Conservation (phyloP, 1,284 basidiomycete species). For the Moniliella sp. region DNA sequence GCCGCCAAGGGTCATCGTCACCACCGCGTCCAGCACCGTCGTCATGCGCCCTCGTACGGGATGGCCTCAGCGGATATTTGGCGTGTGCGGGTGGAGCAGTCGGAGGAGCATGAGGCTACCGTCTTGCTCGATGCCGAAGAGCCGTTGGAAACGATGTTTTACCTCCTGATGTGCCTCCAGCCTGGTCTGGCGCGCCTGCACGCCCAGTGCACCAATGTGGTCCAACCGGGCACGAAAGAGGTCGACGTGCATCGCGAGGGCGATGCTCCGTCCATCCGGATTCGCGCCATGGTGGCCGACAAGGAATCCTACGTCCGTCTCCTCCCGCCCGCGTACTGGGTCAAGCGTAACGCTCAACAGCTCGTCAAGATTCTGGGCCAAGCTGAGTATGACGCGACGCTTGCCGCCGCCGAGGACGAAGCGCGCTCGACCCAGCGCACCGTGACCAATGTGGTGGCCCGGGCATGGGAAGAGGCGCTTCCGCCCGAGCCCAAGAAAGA, state of each 20-base stretch:
- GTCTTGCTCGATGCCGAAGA: slow-evolving; percentile 21
- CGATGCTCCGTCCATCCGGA: slow-evolving; percentile 17
- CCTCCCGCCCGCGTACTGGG: slow-evolving; percentile 22
- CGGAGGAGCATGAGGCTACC: slow-evolving; percentile 12
- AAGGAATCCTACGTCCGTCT: slow-evolving; percentile 18
- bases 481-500: background rate
- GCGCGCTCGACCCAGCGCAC: slow-evolving; percentile 11
- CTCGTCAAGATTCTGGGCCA: slow-evolving; percentile 19
- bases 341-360: slow-evolving; percentile 22
- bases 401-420: slow-evolving; percentile 12
- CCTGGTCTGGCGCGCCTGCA: slow-evolving; percentile 19
- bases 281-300: slow-evolving; percentile 19
- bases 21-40: too few species aligned
- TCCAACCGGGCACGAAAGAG: slow-evolving; percentile 23
- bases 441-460: slow-evolving; percentile 21
- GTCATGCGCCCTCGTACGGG: too few species aligned
- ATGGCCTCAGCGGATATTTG: too few species aligned
- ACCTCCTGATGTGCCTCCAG: slow-evolving; percentile 22
- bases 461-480: slow-evolving; percentile 22
- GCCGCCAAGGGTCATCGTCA: too few species aligned
- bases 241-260: slow-evolving; percentile 16
- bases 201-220: slow-evolving; percentile 18
- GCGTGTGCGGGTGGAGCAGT: too few species aligned
- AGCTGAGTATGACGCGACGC: slow-evolving; percentile 17
- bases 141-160: slow-evolving; percentile 22